Base-by-base conservation (phyloP, 2,329 filamentous ascomycete genomes). In the Sordariomycetes sp. region DNA sequence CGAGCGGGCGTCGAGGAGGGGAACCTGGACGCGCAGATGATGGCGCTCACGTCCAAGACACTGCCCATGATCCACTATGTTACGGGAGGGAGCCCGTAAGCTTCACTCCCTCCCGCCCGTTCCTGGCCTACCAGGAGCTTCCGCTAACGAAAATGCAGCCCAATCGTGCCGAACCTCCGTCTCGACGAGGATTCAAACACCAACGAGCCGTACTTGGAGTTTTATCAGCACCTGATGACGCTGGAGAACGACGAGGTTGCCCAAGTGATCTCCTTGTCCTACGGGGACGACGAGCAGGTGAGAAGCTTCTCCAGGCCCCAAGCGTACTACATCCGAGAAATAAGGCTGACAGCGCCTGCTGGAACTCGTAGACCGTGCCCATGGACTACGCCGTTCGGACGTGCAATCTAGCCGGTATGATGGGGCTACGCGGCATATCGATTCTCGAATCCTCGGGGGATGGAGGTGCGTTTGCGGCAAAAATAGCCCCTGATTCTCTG, bases 131-230 rank as follows among this genome's bases (percentile, higher is more conserved):
- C 20, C 37, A 43, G 18, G 14, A 20, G 51, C 14, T 48, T n/a
- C 7, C 16, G 35, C 48, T 54, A 69, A 74, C 65, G 73, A 73
- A 59, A 43, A 37, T 22, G 28, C n/a, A 59, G 58, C 25, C 71
- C 72, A 58, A 68, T 71, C 8, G 70, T 64, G 46, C 64, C 66
- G 25, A 63, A 66, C 60, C 52, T 66, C n/a, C 43, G 62, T 25
- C 58, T 60, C 24, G 55, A 64, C 52, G 59, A 62, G 16, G 66
- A 65, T 10, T 62, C 72, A 62, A 78, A 83, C 62, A 73, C 72
- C n/a, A 86, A 88, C 67, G 85, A 88, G 71, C 85, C 85, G 0
- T 89, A 86, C 67, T 74, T 88, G 1, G 79, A 79, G n/a, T 87
- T 83, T 69, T 75, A 87, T 11, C 75, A 81, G 59, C 80, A 81